These are phyloP conservation scores for Fagopyrum homotropicum DNA, from an alignment of 148 eudicot genomes.

Conservation along the genomic window DNA sequence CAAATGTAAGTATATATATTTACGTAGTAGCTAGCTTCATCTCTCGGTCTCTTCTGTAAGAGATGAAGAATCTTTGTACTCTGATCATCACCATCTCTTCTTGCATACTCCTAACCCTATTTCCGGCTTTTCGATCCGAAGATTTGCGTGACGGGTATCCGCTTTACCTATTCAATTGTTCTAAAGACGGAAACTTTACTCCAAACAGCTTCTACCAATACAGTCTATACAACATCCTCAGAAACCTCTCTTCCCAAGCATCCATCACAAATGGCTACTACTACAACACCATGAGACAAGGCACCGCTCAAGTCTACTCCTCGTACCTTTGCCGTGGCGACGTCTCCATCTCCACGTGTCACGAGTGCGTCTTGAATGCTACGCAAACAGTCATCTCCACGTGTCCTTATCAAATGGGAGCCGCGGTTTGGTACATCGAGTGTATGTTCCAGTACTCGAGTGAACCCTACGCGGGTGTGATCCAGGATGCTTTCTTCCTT, in stretches of 20 bases:
- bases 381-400: constrained; percentile 1
- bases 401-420: neutral
- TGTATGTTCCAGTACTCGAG: constrained; percentile 9
- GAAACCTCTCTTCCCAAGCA: constrained; percentile 1
- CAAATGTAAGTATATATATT: too few species aligned
- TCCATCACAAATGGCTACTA: neutral
- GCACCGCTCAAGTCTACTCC: neutral
- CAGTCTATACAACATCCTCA: constrained; percentile 9
- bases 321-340: constrained; percentile 9
- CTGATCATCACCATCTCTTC: neutral
- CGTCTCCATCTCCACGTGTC: neutral
- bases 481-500: neutral
- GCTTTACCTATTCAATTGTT: constrained; percentile 2
- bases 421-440: constrained; percentile 10
- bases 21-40: neutral
- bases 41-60: neutral
- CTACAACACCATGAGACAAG: neutral
- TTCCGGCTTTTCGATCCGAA: neutral
- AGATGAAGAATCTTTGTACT: too few species aligned
- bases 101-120: neutral
- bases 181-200: constrained; percentile 4
- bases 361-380: neutral
- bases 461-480: neutral
- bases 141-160: neutral
- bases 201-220: constrained; percentile 7